Conservation (phyloP, 768 basidiomycete genomes). For the Lactarius akahatsu region DNA sequence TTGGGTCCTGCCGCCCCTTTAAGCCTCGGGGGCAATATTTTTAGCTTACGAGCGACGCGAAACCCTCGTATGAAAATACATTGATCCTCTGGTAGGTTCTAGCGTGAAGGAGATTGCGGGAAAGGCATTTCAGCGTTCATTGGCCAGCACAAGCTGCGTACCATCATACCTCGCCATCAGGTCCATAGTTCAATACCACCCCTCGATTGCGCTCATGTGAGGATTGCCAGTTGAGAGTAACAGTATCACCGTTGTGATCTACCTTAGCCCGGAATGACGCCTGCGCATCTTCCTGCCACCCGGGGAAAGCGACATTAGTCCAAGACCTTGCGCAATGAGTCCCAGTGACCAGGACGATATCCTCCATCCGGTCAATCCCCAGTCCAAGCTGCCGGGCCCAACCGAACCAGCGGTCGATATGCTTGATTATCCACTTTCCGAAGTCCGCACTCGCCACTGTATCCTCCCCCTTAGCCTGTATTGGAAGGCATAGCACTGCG, state of each 20-base stretch:
- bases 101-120: background rate
- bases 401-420: too few relatives aligned
- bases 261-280: background rate
- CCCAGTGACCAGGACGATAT: background rate
- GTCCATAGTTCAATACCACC: too few relatives aligned
- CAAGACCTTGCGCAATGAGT: conserved; percentile 4
- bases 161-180: too few relatives aligned
- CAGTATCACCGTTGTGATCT: background rate
- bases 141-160: too few relatives aligned
- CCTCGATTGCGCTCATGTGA: too few relatives aligned
- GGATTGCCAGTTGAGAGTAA: too few relatives aligned
- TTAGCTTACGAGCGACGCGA: background rate
- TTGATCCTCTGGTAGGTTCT: background rate
- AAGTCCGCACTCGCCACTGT: too few relatives aligned
- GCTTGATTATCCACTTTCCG: too few relatives aligned
- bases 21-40: background rate
- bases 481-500: too few relatives aligned
- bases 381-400: too few relatives aligned
- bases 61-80: background rate
- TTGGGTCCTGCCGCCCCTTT: background rate
- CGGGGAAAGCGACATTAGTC: conserved; percentile 5
- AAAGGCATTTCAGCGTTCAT: background rate
- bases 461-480: too few relatives aligned
- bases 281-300: background rate
- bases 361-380: too few relatives aligned